Base-by-base conservation (phyloP, 768 basidiomycete genomes). In the Phylloporus sp. region DNA sequence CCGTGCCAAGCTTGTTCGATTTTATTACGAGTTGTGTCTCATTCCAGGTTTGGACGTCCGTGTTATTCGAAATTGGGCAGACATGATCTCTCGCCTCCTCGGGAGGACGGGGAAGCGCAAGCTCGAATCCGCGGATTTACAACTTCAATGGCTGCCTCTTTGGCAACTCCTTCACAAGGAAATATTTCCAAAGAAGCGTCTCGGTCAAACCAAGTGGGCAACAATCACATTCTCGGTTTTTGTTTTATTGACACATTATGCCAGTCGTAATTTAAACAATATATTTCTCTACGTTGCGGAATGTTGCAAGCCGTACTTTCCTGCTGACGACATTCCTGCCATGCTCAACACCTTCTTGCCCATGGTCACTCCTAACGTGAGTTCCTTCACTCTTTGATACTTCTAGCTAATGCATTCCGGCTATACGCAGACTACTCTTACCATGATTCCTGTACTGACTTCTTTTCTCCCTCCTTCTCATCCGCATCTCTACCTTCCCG, bases 1-100 rank as follows among this genome's bases (percentile, higher is more conserved):
- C 41, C 85, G 90, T 16, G 82, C 84, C 20, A 84, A 81, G 65
- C 80, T 92, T 47, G 86, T 84, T 13, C 49, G 76, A 32, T 70
- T 92, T 43, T 91, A 91, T 69, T 91, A 87, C 60, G 86, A 91
- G 61, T 70, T 92, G n/a, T 82, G 80, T 65, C 70, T 89, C 29
- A 65, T 88, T 8, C 90, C 89, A 40, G 88, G 88, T 44, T 72
- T 91, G 47, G 88, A 92, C 47, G 76, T 83, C 10, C 81, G 85
- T 38, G 74, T 85, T 56, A 73, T 83, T 53, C 81, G 86, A 44
- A 81, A 75, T 64, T 91, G 88, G 87, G 81, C 85, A 13, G 86
- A 87, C 60, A 88, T 88, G 80, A 75, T 91, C 57, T 78, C 82
- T 41, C 82, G 86, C 51, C 73, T 91, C 40, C 73, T 90, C 13